phyloP scores from a whole-genome alignment of 345 rosid genomes.

The Limnanthes douglasii region DNA sequence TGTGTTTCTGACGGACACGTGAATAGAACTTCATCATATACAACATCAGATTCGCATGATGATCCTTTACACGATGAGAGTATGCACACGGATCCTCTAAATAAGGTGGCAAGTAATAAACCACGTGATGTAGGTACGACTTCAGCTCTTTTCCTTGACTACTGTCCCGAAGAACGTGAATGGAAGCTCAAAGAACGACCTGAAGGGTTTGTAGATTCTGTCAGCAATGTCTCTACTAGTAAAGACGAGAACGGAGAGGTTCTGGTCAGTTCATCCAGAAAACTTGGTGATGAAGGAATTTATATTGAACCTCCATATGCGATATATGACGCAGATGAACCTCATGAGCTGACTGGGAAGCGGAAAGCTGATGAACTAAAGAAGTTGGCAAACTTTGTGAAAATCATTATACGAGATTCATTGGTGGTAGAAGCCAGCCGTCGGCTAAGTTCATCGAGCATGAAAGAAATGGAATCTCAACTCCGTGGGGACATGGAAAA shows the following conservation, averaged over 20 bases:
- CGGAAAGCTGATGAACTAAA: slow-evolving; percentile 17
- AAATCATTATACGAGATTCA: slow-evolving; percentile 38
- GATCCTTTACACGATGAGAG: slow-evolving; percentile 24
- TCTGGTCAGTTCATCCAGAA: slow-evolving; percentile 11
- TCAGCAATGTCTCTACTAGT: slow-evolving; percentile 13
- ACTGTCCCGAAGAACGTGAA: slow-evolving; percentile 80
- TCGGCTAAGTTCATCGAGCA: slow-evolving; percentile 39
- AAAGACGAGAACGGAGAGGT: slow-evolving; percentile 12
- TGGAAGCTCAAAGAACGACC: slow-evolving; percentile 88
- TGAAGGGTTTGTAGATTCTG: slow-evolving; percentile 19
- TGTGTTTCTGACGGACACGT: slow-evolving; percentile 10
- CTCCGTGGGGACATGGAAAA: slow-evolving; percentile 48
- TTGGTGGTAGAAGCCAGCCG: slow-evolving; percentile 67
- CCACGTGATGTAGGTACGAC: slow-evolving; percentile 59
- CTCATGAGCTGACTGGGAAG: slow-evolving; percentile 20
- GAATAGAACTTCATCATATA: slow-evolving; percentile 22
- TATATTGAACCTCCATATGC: slow-evolving; percentile 56
- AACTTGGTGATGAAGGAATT: slow-evolving; percentile 18
- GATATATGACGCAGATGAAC: slow-evolving; percentile 38
- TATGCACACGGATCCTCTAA: slow-evolving; percentile 20
- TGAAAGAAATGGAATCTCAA: slow-evolving; percentile 35
- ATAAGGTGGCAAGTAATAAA: slow-evolving; percentile 27
- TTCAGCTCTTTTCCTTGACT: slow-evolving; percentile 67
- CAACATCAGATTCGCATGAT: slow-evolving; percentile 16
- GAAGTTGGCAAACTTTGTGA: slow-evolving; percentile 43